These are phyloP conservation scores for Phytophthora pisi DNA, from an alignment of 352 stramenopile genomes.

Conservation along the genomic window DNA sequence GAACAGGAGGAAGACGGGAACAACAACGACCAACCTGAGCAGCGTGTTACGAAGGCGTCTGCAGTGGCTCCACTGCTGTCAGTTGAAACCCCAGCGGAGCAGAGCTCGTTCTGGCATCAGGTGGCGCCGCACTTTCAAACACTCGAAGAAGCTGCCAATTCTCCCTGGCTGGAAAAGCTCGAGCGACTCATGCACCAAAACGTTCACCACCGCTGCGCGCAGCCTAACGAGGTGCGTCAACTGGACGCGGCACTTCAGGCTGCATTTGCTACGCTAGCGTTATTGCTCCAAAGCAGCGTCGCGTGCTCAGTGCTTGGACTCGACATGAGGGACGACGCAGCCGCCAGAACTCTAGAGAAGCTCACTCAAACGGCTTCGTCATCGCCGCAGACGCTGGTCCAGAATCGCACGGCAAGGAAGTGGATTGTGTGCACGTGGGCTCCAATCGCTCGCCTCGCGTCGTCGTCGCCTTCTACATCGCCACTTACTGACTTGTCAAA, in stretches of 20 bases:
- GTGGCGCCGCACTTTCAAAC: slow-evolving; percentile 25
- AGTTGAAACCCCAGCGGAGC: slow-evolving; percentile 1
- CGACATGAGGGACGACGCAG: slow-evolving; percentile 17
- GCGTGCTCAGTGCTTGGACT: slow-evolving; percentile 10
- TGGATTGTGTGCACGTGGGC: slow-evolving; percentile 39
- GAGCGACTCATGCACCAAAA: slow-evolving; percentile 63
- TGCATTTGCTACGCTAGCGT: slow-evolving; percentile 15
- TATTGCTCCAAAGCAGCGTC: slow-evolving; percentile 28
- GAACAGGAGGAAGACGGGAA: slow-evolving; percentile 24
- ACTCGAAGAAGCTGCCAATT: slow-evolving; percentile 34
- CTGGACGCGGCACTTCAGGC: slow-evolving; percentile 42
- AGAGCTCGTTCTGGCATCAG: slow-evolving; percentile 30
- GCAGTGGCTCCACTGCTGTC: not conserved
- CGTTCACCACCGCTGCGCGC: slow-evolving; percentile 58
- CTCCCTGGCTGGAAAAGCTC: slow-evolving; percentile 41
- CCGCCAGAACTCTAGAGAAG: slow-evolving; percentile 34
- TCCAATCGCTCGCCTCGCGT: slow-evolving; percentile 22
- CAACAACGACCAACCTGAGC: slow-evolving; percentile 38
- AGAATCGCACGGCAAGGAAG: slow-evolving; percentile 43
- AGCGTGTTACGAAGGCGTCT: slow-evolving; percentile 4
- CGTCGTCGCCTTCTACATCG: slow-evolving; percentile 8
- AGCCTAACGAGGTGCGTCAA: slow-evolving; percentile 29
- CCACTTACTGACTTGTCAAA: slow-evolving; percentile 31
- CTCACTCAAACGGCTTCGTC: slow-evolving; percentile 27
- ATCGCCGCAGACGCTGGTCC: slow-evolving; percentile 30